phyloP scores from a whole-genome alignment of 345 rosid species.

The Dipteronia dyeriana region DNA sequence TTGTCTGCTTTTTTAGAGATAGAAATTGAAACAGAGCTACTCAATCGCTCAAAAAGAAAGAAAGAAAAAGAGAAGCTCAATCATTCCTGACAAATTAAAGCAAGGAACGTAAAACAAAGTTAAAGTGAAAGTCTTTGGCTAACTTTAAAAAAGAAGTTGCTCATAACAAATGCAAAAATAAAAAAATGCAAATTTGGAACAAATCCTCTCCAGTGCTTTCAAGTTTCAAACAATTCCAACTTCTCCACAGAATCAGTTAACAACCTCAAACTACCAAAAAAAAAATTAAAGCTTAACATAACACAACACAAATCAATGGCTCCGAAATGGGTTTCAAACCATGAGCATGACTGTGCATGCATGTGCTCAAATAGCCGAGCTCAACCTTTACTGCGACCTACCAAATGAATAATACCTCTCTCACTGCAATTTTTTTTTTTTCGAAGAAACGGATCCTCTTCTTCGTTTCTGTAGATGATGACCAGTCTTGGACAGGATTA shows the following conservation, averaged over 20 bases:
- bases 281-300: constrained; percentile 10
- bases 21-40: too few relatives aligned
- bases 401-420: constrained; percentile 18
- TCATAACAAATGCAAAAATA: neutral
- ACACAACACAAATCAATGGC: constrained; percentile 6
- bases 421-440: constrained; percentile 9
- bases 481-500: constrained; percentile 18
- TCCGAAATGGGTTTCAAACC: neutral
- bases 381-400: constrained; percentile 22
- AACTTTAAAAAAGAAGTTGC: constrained; percentile 5
- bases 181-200: neutral
- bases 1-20: too few relatives aligned
- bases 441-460: neutral
- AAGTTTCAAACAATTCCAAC: constrained; percentile 12
- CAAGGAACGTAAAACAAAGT: neutral
- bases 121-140: constrained; percentile 18
- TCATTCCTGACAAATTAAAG: neutral
- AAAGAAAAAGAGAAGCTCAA: neutral
- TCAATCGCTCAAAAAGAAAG: neutral
- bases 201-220: constrained; percentile 10
- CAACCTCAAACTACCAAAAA: constrained; percentile 4
- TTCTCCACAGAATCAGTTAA: constrained; percentile 8
- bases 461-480: constrained; percentile 16
- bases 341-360: neutral
- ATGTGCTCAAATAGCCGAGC: constrained; percentile 17